A percentile compares a stretch with the other conserved stretches of the same genome.
phyloP scores from a whole-genome alignment of 116 monocot genomes.

The Cymodocea nodosa region DNA sequence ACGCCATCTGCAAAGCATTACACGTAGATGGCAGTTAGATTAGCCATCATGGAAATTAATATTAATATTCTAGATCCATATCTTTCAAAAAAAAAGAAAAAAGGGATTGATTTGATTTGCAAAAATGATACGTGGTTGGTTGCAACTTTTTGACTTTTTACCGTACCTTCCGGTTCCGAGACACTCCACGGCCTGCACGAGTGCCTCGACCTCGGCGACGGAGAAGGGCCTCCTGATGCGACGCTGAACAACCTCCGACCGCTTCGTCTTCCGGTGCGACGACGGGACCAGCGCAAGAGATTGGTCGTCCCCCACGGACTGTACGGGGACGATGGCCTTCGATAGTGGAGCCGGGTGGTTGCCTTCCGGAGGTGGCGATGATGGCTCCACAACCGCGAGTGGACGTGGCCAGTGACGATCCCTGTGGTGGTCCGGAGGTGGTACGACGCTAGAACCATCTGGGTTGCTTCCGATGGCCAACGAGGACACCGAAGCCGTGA shows the following conservation, averaged over 20 bases:
- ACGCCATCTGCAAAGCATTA: slow-evolving; percentile 46
- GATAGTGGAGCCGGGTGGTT: not conserved
- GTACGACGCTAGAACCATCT: slow-evolving; percentile 7
- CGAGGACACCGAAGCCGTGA: not conserved
- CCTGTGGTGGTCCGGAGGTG: not conserved
- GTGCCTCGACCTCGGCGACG: slow-evolving; percentile 76
- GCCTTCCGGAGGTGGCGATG: not conserved
- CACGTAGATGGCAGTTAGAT: too few relatives aligned
- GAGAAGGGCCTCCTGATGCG: slow-evolving; percentile 76
- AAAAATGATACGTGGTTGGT: too few relatives aligned
- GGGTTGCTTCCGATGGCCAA: not conserved
- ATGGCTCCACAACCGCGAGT: not conserved
- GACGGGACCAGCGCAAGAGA: slow-evolving; percentile 24
- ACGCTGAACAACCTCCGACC: slow-evolving; percentile 36
- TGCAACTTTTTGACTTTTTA: too few relatives aligned
- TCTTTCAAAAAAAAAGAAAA: too few relatives aligned
- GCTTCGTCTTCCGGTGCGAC: slow-evolving; percentile 22
- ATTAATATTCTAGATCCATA: too few relatives aligned
- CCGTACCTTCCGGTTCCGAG: slow-evolving; percentile 78
- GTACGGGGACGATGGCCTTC: slow-evolving; percentile 23
- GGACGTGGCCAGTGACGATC: not conserved
- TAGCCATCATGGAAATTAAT: too few relatives aligned
- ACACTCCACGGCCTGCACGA: slow-evolving; percentile 72
- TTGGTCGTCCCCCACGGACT: slow-evolving; percentile 1
- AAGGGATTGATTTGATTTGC: too few relatives aligned